Conservation (phyloP, 768 basidiomycete species). For the Mycena rosella region DNA sequence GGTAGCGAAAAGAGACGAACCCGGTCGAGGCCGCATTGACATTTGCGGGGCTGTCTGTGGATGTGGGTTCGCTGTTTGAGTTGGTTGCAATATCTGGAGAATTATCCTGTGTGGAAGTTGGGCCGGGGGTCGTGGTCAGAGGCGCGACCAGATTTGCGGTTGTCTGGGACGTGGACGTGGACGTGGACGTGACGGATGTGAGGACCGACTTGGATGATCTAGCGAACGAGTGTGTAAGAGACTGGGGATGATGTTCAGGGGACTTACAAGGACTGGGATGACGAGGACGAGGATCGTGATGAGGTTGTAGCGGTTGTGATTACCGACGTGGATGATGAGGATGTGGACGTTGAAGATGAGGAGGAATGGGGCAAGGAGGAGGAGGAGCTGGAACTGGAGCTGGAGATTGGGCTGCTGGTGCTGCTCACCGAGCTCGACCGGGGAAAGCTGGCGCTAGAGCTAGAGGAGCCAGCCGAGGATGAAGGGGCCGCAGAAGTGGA, state of each 20-base stretch:
- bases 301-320: slow-evolving; percentile 44
- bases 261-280: slow-evolving; percentile 76
- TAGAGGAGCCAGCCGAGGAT: neutral
- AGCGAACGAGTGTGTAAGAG: neutral
- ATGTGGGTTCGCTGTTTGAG: neutral
- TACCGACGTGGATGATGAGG: slow-evolving; percentile 37
- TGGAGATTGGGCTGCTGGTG: neutral
- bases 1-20: neutral
- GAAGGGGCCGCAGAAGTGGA: neutral
- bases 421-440: slow-evolving; percentile 8
- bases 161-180: neutral
- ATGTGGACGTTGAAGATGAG: slow-evolving; percentile 11
- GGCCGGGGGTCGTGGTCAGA: neutral
- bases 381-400: neutral
- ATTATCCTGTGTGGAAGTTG: neutral
- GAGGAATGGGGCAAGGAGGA: too few relatives aligned
- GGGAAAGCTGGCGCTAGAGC: neutral
- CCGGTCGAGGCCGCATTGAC: slow-evolving; percentile 28
- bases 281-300: slow-evolving; percentile 64
- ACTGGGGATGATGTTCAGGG: neutral
- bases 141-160: neutral
- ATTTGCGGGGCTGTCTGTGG: neutral
- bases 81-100: slow-evolving; percentile 1
- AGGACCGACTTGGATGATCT: slow-evolving; percentile 14
- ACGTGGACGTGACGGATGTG: neutral